These are phyloP conservation scores for Paecilomyces fulvus DNA, from an alignment of 2,329 filamentous ascomycete genomes.

Conservation along the genomic window DNA sequence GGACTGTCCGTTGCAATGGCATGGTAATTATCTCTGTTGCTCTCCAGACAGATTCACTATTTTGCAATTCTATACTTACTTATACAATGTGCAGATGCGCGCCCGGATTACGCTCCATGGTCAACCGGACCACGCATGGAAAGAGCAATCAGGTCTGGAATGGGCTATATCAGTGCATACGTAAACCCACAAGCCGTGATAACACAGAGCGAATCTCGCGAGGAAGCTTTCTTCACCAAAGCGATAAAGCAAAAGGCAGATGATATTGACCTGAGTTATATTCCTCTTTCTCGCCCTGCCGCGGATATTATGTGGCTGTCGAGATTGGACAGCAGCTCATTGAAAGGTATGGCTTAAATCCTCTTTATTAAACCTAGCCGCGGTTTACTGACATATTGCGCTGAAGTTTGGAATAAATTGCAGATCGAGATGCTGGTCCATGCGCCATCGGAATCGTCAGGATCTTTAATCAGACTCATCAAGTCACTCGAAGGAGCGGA, in stretches of 20 bases:
- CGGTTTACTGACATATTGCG: slow-evolving; percentile 5
- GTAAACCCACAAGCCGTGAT: slow-evolving; percentile 72
- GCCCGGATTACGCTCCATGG: slow-evolving; percentile 61
- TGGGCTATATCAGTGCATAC: slow-evolving; percentile 63
- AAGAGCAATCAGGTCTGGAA: slow-evolving; percentile 52
- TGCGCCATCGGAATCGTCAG: slow-evolving; percentile 60
- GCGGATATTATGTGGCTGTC: slow-evolving; percentile 66
- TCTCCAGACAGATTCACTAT: slow-evolving; percentile 5
- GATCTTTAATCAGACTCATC: slow-evolving; percentile 67
- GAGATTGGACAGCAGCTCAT: slow-evolving; percentile 62
- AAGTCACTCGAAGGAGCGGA: slow-evolving; percentile 68
- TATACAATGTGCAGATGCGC: slow-evolving; percentile 47
- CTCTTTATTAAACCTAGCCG: background rate
- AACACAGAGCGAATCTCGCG: slow-evolving; percentile 57
- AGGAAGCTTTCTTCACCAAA: slow-evolving; percentile 60
- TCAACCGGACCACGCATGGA: slow-evolving; percentile 65
- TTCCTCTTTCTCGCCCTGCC: slow-evolving; percentile 62
- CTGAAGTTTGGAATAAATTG: slow-evolving; percentile 65
- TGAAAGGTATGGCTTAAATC: slow-evolving; percentile 46
- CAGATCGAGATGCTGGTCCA: slow-evolving; percentile 78
- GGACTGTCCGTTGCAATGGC: slow-evolving; percentile 58
- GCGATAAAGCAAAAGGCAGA: slow-evolving; percentile 50
- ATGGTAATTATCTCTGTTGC: slow-evolving; percentile 47
- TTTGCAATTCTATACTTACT: background rate
- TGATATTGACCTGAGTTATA: slow-evolving; percentile 51